Conservation (phyloP, 306 rosid species). For the Calophaca sinica region DNA sequence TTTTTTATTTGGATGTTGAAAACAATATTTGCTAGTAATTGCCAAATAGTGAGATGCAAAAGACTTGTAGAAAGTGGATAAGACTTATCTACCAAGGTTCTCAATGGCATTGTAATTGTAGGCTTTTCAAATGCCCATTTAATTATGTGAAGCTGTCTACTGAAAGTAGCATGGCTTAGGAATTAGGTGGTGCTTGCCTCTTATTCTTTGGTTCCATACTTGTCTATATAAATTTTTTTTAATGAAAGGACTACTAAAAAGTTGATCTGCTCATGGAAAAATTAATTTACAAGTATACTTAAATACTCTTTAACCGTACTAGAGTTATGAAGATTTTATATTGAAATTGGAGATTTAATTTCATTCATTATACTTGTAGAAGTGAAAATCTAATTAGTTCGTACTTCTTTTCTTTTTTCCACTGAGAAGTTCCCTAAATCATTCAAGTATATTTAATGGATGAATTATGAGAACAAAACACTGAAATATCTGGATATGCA, state of each 20-base stretch:
- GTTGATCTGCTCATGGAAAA: not conserved
- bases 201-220: conserved; percentile 8
- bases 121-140: not conserved
- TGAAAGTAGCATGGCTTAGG: conserved; percentile 13
- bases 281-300: not conserved
- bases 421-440: conserved; percentile 15
- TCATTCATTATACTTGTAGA: conserved; percentile 28
- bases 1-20: not conserved
- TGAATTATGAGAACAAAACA: not conserved
- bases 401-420: not conserved
- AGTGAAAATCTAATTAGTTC: conserved; percentile 18
- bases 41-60: not conserved
- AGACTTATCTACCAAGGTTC: not conserved
- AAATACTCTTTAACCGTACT: conserved; percentile 31
- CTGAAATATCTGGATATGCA: not conserved
- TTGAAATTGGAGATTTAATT: conserved; percentile 31
- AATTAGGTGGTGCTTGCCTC: not conserved
- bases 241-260: not conserved
- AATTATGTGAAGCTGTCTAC: not conserved
- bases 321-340: conserved; percentile 16
- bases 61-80: not conserved
- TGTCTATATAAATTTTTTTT: not conserved
- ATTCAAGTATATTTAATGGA: conserved; percentile 32
- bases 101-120: conserved; percentile 3
- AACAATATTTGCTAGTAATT: not conserved